Conservation (phyloP, 148 eudicot genomes). For the Rhododendron griersonianum region DNA sequence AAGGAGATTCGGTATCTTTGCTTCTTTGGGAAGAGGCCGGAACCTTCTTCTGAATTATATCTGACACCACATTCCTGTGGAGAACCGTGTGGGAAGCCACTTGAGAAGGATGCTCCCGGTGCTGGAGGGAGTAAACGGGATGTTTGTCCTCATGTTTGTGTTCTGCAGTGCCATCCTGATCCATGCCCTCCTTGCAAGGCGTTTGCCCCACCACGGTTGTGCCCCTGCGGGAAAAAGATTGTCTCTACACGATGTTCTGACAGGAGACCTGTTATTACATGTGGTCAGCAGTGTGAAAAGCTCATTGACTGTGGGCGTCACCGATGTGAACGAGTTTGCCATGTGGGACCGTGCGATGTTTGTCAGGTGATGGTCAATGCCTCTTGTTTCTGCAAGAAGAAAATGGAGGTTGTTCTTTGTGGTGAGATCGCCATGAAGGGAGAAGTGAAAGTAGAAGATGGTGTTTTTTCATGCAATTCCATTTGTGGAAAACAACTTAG, state of each 20-base stretch:
- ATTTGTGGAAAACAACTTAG: constrained; percentile 53
- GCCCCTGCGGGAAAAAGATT: constrained; percentile 83
- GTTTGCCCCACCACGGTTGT: constrained; percentile 77
- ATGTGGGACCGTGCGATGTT: constrained; percentile 70
- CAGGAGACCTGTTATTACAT: constrained; percentile 60
- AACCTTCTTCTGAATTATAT: constrained; percentile 86
- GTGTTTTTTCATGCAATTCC: constrained; percentile 65
- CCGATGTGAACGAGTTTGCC: constrained; percentile 61
- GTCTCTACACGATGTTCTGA: constrained; percentile 80
- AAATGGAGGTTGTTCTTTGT: constrained; percentile 65
- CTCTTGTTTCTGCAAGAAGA: constrained; percentile 85
- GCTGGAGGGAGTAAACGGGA: constrained; percentile 43
- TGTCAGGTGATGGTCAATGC: constrained; percentile 67
- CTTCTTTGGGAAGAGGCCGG: constrained; percentile 94
- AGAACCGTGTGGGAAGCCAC: constrained; percentile 85
- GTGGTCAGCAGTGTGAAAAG: constrained; percentile 72
- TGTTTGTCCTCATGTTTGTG: constrained; percentile 86
- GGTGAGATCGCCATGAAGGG: constrained; percentile 86
- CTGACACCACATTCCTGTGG: constrained; percentile 95
- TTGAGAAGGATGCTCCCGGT: constrained; percentile 60
- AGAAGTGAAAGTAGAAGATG: constrained; percentile 49
- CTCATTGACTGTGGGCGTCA: constrained; percentile 76
- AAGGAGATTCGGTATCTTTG: constrained; percentile 80
- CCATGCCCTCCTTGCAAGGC: constrained; percentile 97
- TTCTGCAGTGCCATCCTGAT: constrained; percentile 92